Conservation (phyloP, 768 basidiomycete genomes). For the Butyriboletus loyo region DNA sequence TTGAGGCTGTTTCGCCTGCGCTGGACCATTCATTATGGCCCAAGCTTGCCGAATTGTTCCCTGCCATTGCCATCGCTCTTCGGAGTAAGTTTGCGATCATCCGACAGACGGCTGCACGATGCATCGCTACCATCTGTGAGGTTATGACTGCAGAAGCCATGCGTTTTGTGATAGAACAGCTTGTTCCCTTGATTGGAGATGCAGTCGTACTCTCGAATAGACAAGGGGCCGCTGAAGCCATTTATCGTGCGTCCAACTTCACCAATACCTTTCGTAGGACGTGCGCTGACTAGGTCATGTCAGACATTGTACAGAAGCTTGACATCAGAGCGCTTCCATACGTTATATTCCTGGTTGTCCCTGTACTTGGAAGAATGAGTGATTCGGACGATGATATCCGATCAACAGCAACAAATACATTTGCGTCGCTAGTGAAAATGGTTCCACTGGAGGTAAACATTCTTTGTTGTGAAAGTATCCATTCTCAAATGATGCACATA, state of each 20-base stretch:
- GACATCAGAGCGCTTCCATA: slow-evolving; percentile 96
- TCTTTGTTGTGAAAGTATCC: neutral
- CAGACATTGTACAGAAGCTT: slow-evolving; percentile 88
- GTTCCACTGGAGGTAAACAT: slow-evolving; percentile 85
- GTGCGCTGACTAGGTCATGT: slow-evolving; percentile 10
- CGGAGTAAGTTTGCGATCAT: slow-evolving; percentile 87
- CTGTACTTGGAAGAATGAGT: slow-evolving; percentile 96
- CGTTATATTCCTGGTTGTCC: slow-evolving; percentile 94
- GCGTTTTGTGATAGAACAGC: slow-evolving; percentile 81
- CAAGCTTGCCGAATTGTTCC: slow-evolving; percentile 70
- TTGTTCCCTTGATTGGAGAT: slow-evolving; percentile 83
- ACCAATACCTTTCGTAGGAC: neutral
- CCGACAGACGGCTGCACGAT: slow-evolving; percentile 81
- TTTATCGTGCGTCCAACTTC: slow-evolving; percentile 71
- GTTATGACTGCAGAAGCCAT: slow-evolving; percentile 84
- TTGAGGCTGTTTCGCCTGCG: slow-evolving; percentile 77
- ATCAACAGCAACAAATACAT: slow-evolving; percentile 93
- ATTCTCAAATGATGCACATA: slow-evolving; percentile 27
- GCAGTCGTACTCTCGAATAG: slow-evolving; percentile 68
- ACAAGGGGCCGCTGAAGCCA: slow-evolving; percentile 86
- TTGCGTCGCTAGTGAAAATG: slow-evolving; percentile 97
- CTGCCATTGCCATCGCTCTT: slow-evolving; percentile 71
- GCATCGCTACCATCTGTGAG: slow-evolving; percentile 84
- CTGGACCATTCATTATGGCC: slow-evolving; percentile 70
- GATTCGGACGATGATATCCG: slow-evolving; percentile 90